phyloP scores from a whole-genome alignment of 179 eudicot genomes.

The Carnegiea gigantea region DNA sequence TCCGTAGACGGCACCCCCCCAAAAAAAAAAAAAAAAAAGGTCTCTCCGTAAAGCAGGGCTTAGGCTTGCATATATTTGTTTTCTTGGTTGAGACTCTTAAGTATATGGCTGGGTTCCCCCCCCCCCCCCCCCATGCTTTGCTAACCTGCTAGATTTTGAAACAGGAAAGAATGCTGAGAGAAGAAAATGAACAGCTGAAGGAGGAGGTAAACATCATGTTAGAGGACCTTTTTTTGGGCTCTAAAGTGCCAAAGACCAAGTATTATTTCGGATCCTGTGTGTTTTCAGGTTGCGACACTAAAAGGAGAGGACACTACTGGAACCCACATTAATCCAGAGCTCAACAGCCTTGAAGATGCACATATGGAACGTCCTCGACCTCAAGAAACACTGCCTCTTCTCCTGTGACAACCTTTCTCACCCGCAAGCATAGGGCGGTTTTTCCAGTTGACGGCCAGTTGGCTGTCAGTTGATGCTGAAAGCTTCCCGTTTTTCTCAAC shows the following conservation, averaged over 20 bases:
- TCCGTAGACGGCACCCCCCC: no score
- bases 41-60: background rate
- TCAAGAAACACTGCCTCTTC: slow-evolving; percentile 14
- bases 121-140: no score
- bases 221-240: background rate
- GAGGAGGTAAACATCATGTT: slow-evolving; percentile 23
- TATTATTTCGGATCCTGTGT: background rate
- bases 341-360: background rate
- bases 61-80: background rate
- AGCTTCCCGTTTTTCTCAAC: background rate
- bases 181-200: slow-evolving; percentile 30
- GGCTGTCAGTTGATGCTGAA: background rate
- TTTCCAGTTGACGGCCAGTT: background rate
- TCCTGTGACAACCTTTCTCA: background rate
- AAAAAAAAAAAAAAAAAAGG: no score
- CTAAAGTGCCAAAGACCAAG: background rate
- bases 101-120: background rate
- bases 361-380: background rate
- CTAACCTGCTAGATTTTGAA: background rate
- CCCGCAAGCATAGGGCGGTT: background rate
- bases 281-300: slow-evolving; percentile 26
- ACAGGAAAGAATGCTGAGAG: slow-evolving; percentile 26
- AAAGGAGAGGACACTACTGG: background rate
- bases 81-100: background rate
- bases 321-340: background rate